These are phyloP conservation scores for Pichia sp. DNA, from an alignment of 1,139 yeast species.

Conservation along the genomic window DNA sequence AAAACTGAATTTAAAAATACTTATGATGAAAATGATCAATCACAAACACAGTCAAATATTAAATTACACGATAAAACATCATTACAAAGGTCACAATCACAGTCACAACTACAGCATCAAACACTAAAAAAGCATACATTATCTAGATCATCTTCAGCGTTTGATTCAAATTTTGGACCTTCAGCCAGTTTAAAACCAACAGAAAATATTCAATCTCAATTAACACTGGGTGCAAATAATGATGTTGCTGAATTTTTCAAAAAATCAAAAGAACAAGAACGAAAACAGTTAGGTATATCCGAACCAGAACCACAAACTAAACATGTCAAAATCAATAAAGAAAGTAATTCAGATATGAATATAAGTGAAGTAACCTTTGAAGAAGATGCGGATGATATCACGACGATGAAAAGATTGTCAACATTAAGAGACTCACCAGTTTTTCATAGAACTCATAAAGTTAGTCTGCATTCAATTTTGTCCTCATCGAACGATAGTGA, in stretches of 20 bases:
- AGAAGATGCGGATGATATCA: conserved; percentile 6
- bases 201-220: conserved; percentile 11
- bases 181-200: background rate
- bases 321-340: background rate
- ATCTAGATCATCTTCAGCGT: conserved; percentile 9
- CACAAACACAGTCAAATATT: background rate
- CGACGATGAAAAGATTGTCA: conserved; percentile 15
- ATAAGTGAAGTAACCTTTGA: conserved; percentile 8
- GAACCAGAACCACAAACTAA: background rate
- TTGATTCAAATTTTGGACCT: background rate
- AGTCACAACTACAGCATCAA: background rate
- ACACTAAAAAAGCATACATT: background rate
- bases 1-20: background rate
- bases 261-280: conserved; percentile 11
- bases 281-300: conserved; percentile 8
- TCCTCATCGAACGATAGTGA: conserved; percentile 12
- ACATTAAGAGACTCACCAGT: conserved; percentile 25
- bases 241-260: conserved; percentile 15
- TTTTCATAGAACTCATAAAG: conserved; percentile 14
- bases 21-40: background rate
- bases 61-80: conserved; percentile 8
- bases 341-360: background rate
- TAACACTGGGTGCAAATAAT: conserved; percentile 11
- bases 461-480: conserved; percentile 8
- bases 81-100: conserved; percentile 8